phyloP scores from a whole-genome alignment of 129 eudicot species.

The Kitagawia praeruptora region DNA sequence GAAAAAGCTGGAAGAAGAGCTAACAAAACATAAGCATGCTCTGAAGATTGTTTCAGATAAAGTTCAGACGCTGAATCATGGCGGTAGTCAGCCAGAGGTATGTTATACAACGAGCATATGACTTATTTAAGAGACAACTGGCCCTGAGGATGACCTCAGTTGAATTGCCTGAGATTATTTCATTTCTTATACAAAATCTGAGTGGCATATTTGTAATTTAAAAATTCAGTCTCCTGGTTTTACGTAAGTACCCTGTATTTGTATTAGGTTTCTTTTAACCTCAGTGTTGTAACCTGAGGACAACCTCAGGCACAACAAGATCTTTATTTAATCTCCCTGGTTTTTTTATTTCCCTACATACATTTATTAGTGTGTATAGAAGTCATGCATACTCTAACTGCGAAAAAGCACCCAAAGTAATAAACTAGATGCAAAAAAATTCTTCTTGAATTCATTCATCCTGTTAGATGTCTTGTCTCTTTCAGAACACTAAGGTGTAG shows the following conservation, averaged over 20 bases:
- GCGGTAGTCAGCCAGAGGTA: slow-evolving; percentile 34
- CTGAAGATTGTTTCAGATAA: slow-evolving; percentile 39
- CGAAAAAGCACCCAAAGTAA: not conserved
- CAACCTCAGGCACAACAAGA: no score
- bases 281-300: no score
- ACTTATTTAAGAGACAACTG: no score
- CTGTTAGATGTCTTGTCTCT: not conserved
- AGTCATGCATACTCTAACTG: not conserved
- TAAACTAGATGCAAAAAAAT: not conserved
- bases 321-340: not conserved
- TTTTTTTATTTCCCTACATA: not conserved
- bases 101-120: not conserved
- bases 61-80: slow-evolving; percentile 51
- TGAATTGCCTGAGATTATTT: no score
- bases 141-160: no score
- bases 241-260: no score
- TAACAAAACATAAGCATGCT: slow-evolving; percentile 54
- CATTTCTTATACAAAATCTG: no score
- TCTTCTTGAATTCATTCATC: not conserved
- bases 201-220: no score
- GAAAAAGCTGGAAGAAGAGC: slow-evolving; percentile 41
- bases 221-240: no score
- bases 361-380: not conserved
- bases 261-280: no score
- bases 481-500: no score